Conservation (phyloP, 2,329 filamentous ascomycete species). For the Hymenoscyphus occultus region DNA sequence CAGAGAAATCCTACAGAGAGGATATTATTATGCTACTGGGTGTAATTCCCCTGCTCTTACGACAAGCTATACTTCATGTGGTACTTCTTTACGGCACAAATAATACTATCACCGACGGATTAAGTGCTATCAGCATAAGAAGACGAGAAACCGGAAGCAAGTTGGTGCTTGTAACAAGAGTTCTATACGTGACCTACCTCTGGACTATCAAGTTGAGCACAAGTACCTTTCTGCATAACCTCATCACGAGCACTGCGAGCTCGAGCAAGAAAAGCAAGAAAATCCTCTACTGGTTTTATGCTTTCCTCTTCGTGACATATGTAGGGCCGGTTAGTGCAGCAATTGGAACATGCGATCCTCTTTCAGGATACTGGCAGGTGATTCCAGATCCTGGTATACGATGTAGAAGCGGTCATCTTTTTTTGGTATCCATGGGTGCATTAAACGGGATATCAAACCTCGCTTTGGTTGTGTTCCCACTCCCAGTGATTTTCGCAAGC, state of each 20-base stretch:
- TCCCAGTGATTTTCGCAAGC: constrained; percentile 69
- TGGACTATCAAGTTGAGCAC: constrained; percentile 90
- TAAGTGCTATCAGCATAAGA: constrained; percentile 56
- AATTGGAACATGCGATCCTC: constrained; percentile 76
- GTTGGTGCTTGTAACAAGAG: constrained; percentile 74
- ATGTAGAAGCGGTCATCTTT: constrained; percentile 80
- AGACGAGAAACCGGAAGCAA: constrained; percentile 71
- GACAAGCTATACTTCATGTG: constrained; percentile 84
- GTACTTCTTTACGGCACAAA: constrained; percentile 88
- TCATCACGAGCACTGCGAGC: constrained; percentile 79
- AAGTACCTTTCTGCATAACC: constrained; percentile 81
- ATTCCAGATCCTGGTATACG: constrained; percentile 76
- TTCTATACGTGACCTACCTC: constrained; percentile 84
- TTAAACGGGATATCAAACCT: constrained; percentile 87
- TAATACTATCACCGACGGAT: constrained; percentile 61
- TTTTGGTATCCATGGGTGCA: constrained; percentile 80
- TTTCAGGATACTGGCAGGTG: constrained; percentile 74
- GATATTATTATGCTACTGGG: constrained; percentile 82
- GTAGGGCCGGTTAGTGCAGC: constrained; percentile 75
- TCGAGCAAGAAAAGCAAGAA: constrained; percentile 60
- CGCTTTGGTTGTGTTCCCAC: constrained; percentile 79
- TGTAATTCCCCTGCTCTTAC: constrained; percentile 72
- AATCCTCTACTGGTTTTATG: constrained; percentile 68
- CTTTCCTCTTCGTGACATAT: constrained; percentile 73
- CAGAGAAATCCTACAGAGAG: constrained; percentile 80